phyloP scores from a whole-genome alignment of 495 filamentous ascomycete genomes.

The Lophium mytilinum region DNA sequence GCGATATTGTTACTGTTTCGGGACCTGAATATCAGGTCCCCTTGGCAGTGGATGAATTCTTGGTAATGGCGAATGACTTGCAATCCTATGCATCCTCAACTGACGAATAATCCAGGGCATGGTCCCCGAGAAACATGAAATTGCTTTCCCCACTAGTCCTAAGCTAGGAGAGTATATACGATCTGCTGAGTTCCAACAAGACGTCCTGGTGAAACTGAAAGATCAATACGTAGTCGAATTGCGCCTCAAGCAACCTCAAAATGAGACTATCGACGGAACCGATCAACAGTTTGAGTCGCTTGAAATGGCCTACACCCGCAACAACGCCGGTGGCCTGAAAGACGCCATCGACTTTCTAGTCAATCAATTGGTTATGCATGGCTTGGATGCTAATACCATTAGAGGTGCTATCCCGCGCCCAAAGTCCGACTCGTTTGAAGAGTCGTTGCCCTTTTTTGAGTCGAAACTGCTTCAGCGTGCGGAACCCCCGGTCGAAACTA shows the following conservation, averaged over 20 bases:
- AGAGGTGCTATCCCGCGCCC: constrained; percentile 91
- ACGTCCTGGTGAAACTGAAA: constrained; percentile 75
- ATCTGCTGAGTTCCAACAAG: constrained; percentile 65
- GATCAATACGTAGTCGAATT: constrained; percentile 85
- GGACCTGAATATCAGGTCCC: constrained; percentile 97
- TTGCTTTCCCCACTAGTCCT: constrained; percentile 67
- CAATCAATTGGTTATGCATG: constrained; percentile 68
- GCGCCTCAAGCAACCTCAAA: constrained; percentile 44
- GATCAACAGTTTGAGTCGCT: constrained; percentile 41
- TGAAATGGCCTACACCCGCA: constrained; percentile 77
- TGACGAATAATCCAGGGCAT: constrained; percentile 56
- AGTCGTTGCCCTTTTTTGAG: constrained; percentile 91
- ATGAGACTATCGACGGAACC: constrained; percentile 26
- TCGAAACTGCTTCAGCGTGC: constrained; percentile 91
- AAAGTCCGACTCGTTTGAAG: constrained; percentile 97
- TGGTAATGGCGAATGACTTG: constrained; percentile 47
- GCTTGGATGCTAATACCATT: constrained; percentile 76
- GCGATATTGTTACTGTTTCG: constrained; percentile 88
- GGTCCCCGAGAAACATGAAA: constrained; percentile 91
- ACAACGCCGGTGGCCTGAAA: constrained; percentile 90
- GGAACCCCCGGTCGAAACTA: constrained; percentile 59
- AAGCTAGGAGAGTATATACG: constrained; percentile 70
- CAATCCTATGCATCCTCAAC: constrained; percentile 2
- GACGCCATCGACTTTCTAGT: constrained; percentile 95
- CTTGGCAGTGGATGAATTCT: constrained; percentile 85